phyloP scores from a whole-genome alignment of 1,284 basidiomycete genomes.

The Ganoderma multipileum region DNA sequence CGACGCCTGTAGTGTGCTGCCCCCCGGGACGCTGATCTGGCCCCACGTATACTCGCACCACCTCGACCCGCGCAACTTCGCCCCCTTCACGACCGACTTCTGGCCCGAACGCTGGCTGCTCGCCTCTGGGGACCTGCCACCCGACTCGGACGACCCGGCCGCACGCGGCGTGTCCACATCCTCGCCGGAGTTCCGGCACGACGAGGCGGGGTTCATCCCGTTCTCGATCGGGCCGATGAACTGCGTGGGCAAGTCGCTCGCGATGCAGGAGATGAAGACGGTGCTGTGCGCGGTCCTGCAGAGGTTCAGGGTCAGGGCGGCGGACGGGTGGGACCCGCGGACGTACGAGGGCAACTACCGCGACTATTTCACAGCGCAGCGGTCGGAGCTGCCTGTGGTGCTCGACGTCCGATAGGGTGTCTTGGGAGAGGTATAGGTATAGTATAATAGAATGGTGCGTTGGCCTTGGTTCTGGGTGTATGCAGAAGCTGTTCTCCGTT shows the following conservation, averaged over 20 bases:
- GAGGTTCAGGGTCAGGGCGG: not conserved
- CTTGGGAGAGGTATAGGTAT: too few relatives aligned
- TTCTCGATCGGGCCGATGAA: conserved; percentile 39
- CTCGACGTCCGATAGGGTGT: not conserved
- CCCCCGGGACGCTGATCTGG: conserved; percentile 13
- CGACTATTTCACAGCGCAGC: conserved; percentile 11
- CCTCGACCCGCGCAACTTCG: conserved; percentile 19
- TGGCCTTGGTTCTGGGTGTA: too few relatives aligned
- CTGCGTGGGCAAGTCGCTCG: conserved; percentile 42
- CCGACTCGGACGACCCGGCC: not conserved
- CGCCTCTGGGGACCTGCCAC: not conserved
- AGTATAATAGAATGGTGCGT: too few relatives aligned
- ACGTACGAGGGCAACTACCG: conserved; percentile 1
- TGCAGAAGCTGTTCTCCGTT: too few relatives aligned
- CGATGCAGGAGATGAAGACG: conserved; percentile 29
- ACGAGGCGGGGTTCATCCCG: conserved; percentile 35
- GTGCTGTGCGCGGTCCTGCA: conserved; percentile 18
- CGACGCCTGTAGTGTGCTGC: not conserved
- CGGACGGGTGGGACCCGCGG: conserved; percentile 10
- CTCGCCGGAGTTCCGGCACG: conserved; percentile 22
- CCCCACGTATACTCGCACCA: conserved; percentile 13
- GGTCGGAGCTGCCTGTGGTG: conserved; percentile 1
- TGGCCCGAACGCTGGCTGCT: conserved; percentile 21
- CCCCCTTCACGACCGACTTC: conserved; percentile 7
- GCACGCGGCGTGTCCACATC: not conserved